These are phyloP conservation scores for Verticillium albo-atrum DNA, from an alignment of 2,329 filamentous ascomycete species.

Conservation along the genomic window DNA sequence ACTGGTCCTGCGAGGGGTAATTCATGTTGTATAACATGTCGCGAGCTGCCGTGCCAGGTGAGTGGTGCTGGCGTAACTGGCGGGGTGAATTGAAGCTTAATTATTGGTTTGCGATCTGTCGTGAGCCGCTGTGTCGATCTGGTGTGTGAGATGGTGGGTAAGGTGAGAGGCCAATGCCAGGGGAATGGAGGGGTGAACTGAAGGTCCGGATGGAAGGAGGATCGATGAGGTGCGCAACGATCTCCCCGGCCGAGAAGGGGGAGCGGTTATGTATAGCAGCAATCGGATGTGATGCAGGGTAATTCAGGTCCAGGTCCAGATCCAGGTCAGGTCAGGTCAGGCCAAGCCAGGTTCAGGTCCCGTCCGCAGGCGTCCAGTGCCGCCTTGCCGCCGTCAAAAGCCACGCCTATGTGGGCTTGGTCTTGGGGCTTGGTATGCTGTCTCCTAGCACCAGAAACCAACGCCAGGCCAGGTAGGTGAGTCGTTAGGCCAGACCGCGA, in stretches of 20 bases:
- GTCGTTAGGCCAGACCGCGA: neutral
- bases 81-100: neutral
- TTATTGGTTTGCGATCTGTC: neutral
- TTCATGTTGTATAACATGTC: slow-evolving; percentile 19
- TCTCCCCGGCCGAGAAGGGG: neutral
- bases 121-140: neutral
- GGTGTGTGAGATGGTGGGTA: neutral
- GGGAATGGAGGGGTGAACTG: neutral
- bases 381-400: neutral
- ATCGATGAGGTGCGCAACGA: neutral
- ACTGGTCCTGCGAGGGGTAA: slow-evolving; percentile 15
- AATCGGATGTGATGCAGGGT: neutral
- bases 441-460: neutral
- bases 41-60: neutral
- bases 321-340: no score
- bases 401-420: neutral
- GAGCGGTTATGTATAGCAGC: neutral
- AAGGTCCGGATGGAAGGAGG: neutral
- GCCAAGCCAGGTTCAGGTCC: neutral
- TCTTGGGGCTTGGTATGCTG: neutral
- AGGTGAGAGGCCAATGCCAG: neutral
- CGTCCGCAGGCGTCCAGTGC: neutral
- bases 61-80: neutral
- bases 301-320: neutral
- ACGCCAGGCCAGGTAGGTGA: neutral